These are phyloP conservation scores for Podila clonocystis DNA, from an alignment of 192 early-diverging fungal genomes.

Conservation along the genomic window DNA sequence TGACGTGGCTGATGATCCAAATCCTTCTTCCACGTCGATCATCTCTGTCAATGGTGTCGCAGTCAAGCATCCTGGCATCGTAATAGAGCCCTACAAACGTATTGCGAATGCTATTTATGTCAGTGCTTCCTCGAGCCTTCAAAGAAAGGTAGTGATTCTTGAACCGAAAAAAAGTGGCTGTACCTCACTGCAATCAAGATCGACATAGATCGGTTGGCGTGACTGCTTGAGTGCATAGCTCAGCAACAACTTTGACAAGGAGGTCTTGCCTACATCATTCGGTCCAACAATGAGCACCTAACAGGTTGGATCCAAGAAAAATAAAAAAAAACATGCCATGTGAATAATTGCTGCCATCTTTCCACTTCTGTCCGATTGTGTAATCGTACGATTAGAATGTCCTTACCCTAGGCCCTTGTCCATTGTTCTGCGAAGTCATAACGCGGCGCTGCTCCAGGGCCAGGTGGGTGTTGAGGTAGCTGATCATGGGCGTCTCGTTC, in stretches of 20 bases:
- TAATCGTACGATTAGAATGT: too few relatives aligned
- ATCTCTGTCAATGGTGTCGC: slow-evolving; percentile 79
- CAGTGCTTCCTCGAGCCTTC: not conserved
- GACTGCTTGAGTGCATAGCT: slow-evolving; percentile 87
- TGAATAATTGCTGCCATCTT: too few relatives aligned
- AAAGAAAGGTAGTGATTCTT: not conserved
- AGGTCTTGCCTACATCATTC: slow-evolving; percentile 92
- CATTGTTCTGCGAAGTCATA: slow-evolving; percentile 53
- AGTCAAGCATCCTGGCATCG: slow-evolving; percentile 87
- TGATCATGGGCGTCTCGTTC: slow-evolving; percentile 95
- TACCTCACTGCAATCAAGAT: slow-evolving; percentile 86
- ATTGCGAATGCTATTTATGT: not conserved
- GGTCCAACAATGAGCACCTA: slow-evolving; percentile 91
- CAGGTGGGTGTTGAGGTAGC: slow-evolving; percentile 89
- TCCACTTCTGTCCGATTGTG: too few relatives aligned
- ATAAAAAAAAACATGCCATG: not conserved
- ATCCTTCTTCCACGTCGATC: slow-evolving; percentile 87
- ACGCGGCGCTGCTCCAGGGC: slow-evolving; percentile 83
- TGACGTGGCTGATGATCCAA: slow-evolving; percentile 75
- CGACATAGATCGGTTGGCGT: slow-evolving; percentile 82
- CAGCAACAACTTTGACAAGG: slow-evolving; percentile 84
- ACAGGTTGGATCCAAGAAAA: not conserved
- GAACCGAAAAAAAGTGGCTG: not conserved
- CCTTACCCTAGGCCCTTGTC: slow-evolving; percentile 59
- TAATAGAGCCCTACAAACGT: slow-evolving; percentile 71